Conservation (phyloP, 345 rosid genomes). For the rapeseed (Brassica napus) region DNA sequence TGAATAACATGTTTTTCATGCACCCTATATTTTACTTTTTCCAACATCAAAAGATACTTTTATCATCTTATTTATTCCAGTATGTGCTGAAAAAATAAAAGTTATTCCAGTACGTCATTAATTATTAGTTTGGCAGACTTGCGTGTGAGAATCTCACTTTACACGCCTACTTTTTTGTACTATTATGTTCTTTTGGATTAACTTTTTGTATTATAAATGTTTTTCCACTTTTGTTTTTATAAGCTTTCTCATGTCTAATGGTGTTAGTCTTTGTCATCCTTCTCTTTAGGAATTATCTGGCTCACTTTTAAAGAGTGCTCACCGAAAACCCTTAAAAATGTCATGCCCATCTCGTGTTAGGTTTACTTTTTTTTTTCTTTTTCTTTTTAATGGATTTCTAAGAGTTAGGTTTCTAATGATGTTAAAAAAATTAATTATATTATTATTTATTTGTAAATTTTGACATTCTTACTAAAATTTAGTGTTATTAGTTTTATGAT, state of each 20-base stretch:
- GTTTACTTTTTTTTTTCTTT: too few species aligned
- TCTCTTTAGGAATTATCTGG: neutral
- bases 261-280: neutral
- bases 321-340: neutral
- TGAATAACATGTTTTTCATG: neutral
- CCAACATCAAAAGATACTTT: neutral
- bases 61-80: neutral
- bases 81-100: neutral
- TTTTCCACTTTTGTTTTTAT: neutral
- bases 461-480: neutral
- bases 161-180: neutral
- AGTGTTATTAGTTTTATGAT: neutral
- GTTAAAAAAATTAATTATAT: neutral
- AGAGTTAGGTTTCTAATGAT: neutral
- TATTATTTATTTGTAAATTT: too few species aligned
- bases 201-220: neutral
- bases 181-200: neutral
- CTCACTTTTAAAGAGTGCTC: conserved; percentile 2
- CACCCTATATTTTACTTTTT: neutral
- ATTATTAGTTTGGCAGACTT: neutral
- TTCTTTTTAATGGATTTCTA: neutral
- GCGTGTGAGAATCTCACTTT: neutral
- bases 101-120: neutral
- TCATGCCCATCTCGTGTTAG: too few species aligned
- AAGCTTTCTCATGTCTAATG: neutral